Conservation (phyloP, 331 rosid species). For the Quercus tomentella region DNA sequence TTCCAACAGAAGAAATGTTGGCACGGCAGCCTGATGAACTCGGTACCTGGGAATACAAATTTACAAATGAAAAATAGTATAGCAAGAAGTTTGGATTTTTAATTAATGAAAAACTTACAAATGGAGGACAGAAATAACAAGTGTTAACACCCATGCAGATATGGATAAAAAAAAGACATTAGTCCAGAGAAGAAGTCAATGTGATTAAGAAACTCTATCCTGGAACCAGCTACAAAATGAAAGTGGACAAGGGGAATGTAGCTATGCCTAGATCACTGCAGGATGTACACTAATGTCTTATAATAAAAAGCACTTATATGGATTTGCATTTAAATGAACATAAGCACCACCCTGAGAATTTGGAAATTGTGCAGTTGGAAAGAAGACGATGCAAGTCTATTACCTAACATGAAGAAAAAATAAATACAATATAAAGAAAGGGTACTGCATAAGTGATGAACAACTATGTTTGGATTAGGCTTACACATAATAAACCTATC, state of each 20-base stretch:
- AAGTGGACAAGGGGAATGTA: neutral
- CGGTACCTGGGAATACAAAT: slow-evolving; percentile 43
- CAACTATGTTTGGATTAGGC: too few relatives aligned
- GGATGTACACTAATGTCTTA: too few relatives aligned
- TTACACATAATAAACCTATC: too few relatives aligned
- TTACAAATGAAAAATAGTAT: neutral
- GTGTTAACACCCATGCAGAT: slow-evolving; percentile 14
- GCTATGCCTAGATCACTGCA: too few relatives aligned
- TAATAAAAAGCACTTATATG: too few relatives aligned
- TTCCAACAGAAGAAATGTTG: slow-evolving; percentile 81
- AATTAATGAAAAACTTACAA: neutral
- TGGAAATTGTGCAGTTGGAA: too few relatives aligned
- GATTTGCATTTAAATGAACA: too few relatives aligned
- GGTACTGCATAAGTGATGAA: too few relatives aligned
- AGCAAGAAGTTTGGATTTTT: neutral
- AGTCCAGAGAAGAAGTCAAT: slow-evolving; percentile 1
- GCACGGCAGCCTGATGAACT: slow-evolving; percentile 67
- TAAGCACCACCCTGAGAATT: too few relatives aligned
- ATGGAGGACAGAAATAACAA: slow-evolving; percentile 14
- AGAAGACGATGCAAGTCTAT: too few relatives aligned
- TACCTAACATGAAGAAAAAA: too few relatives aligned
- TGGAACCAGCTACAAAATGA: slow-evolving; percentile 10
- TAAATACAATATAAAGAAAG: too few relatives aligned
- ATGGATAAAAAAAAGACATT: slow-evolving; percentile 7
- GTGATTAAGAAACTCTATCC: slow-evolving; percentile 4